These are phyloP conservation scores for Neurospora sp. DNA, from an alignment of 495 filamentous ascomycete species.

Conservation along the genomic window DNA sequence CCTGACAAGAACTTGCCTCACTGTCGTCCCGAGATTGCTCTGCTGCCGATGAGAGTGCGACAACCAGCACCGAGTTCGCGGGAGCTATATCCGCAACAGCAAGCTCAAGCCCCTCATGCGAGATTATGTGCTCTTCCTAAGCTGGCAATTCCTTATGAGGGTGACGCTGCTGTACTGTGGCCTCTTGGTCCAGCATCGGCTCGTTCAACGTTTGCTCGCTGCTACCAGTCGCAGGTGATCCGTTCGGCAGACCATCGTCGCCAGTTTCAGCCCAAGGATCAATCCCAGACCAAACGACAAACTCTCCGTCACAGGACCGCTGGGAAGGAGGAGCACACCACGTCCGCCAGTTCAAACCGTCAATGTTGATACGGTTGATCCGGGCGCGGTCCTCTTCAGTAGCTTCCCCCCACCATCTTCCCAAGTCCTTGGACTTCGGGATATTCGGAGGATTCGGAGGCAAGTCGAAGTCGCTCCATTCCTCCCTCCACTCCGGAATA, in stretches of 20 bases:
- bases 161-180: background rate
- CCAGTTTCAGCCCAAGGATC: background rate
- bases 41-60: background rate
- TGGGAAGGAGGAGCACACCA: background rate
- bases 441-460: background rate
- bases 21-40: background rate
- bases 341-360: background rate
- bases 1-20: background rate
- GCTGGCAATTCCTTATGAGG: background rate
- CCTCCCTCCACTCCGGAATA: background rate
- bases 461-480: background rate
- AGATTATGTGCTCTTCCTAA: background rate
- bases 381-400: background rate
- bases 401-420: background rate
- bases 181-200: background rate
- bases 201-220: background rate
- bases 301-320: background rate
- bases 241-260: background rate
- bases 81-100: background rate
- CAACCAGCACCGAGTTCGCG: background rate
- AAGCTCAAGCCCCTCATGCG: background rate
- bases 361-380: background rate
- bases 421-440: background rate
- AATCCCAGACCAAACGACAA: background rate
- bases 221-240: background rate